Evolutionary conservation across 768 basidiomycete genomes (phyloP).

Genomic region (Russula sp.): DNA sequence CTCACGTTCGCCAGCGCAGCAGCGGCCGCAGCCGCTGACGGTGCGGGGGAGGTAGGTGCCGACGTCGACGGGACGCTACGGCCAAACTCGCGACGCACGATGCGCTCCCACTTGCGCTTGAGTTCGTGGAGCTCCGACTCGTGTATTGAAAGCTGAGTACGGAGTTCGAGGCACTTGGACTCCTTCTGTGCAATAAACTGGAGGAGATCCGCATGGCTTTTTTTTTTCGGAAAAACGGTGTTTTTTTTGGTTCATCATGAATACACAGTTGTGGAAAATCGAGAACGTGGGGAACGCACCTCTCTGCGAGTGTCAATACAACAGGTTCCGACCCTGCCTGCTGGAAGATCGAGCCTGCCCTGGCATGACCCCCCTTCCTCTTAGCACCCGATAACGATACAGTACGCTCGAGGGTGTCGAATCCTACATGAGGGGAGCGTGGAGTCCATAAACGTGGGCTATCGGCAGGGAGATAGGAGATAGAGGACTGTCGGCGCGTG

Average conservation of each 20-base stretch:
- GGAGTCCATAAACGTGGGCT: constrained; percentile 24
- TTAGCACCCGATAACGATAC: neutral
- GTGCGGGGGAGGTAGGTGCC: constrained; percentile 14
- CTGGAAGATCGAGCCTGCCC: constrained; percentile 24
- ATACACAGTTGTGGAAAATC: neutral
- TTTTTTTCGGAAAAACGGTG: neutral
- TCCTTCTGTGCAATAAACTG: constrained; percentile 84
- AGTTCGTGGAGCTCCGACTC: constrained; percentile 68
- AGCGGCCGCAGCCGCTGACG: neutral
- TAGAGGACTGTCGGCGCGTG: constrained; percentile 44
- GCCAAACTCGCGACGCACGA: constrained; percentile 56
- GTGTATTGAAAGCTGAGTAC: constrained; percentile 62
- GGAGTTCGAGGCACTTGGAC: constrained; percentile 72
- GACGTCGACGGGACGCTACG: constrained; percentile 22
- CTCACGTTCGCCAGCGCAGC: constrained; percentile 15
- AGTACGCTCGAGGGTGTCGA: neutral
- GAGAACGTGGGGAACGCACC: constrained; percentile 37
- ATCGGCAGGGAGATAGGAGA: constrained; percentile 39
- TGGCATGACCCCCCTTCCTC: constrained; percentile 15
- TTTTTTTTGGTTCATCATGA: neutral
- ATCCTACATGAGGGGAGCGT: constrained; percentile 1
- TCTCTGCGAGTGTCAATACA: constrained; percentile 65
- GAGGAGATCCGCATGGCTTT: constrained; percentile 73
- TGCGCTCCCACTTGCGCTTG: constrained; percentile 80
- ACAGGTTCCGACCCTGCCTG: constrained; percentile 27